These are phyloP conservation scores for Didymellaceae sp. DNA, from an alignment of 2,329 filamentous ascomycete genomes.

Conservation along the genomic window DNA sequence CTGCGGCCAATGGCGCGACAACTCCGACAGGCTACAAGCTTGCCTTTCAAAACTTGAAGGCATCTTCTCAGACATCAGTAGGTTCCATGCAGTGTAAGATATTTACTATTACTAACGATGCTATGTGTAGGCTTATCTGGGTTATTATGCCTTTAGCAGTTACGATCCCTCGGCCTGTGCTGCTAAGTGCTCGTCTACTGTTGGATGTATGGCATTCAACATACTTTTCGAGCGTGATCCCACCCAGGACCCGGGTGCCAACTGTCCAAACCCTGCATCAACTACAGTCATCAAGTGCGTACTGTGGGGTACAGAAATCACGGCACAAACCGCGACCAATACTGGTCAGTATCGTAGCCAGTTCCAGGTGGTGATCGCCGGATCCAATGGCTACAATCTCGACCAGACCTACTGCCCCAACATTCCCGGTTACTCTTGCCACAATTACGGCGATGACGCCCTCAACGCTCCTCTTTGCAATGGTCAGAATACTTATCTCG, in stretches of 20 bases:
- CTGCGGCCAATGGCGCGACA: background rate
- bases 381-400: background rate
- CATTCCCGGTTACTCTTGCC: background rate
- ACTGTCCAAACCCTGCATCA: background rate
- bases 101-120: background rate
- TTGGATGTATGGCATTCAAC: background rate
- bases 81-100: background rate
- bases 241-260: background rate
- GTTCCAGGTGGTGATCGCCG: conserved; percentile 3
- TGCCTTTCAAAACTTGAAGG: background rate
- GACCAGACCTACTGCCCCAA: background rate
- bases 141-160: background rate
- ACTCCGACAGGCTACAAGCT: background rate
- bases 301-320: background rate
- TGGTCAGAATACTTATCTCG: background rate
- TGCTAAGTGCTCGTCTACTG: background rate
- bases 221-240: conserved; percentile 3
- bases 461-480: conserved; percentile 1
- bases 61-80: background rate
- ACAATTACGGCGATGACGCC: background rate
- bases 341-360: background rate
- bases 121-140: background rate
- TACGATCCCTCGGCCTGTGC: background rate
- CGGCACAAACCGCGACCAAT: background rate
- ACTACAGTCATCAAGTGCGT: conserved; percentile 7